These are phyloP conservation scores for Gyrodon lividus DNA, from an alignment of 768 basidiomycete genomes.

Conservation along the genomic window DNA sequence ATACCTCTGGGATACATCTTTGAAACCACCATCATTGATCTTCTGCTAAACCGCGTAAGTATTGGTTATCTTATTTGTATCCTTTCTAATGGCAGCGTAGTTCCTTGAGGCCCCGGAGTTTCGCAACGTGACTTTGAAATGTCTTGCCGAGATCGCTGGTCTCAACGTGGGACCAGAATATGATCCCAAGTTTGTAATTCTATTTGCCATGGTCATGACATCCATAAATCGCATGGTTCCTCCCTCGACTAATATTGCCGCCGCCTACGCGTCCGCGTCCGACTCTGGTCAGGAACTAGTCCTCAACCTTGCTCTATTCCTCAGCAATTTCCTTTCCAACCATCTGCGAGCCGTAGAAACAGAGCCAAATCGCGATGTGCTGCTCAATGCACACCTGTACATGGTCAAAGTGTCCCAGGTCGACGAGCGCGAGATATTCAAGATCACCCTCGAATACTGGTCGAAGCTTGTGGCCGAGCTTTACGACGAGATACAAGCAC, in stretches of 20 bases:
- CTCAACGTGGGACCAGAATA: constrained; percentile 96
- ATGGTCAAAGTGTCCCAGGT: constrained; percentile 98
- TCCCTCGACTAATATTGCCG: constrained; percentile 90
- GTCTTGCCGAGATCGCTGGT: constrained; percentile 93
- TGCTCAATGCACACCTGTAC: constrained; percentile 95
- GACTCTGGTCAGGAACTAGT: constrained; percentile 97
- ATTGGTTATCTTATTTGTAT: constrained; percentile 3
- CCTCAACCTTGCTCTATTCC: constrained; percentile 95
- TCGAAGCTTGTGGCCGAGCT: constrained; percentile 91
- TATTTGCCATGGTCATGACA: constrained; percentile 99
- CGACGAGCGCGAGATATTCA: constrained; percentile 98
- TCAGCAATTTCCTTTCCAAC: constrained; percentile 91
- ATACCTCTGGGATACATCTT: constrained; percentile 99
- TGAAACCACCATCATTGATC: constrained; percentile 95
- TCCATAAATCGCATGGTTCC: constrained; percentile 96
- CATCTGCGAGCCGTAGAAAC: constrained; percentile 95
- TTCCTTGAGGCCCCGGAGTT: constrained; percentile 97
- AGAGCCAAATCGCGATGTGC: constrained; percentile 83
- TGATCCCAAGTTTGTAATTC: constrained; percentile 94
- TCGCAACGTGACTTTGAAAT: constrained; percentile 95
- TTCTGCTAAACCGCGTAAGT: constrained; percentile 85
- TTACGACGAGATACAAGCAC: constrained; percentile 93
- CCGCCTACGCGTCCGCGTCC: constrained; percentile 84
- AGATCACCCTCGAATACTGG: constrained; percentile 99
- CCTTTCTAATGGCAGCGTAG: constrained; percentile 40